A percentile compares a stretch with the other conserved stretches of the same genome.
Evolutionary conservation across 768 basidiomycete species (phyloP).

Genomic region (Kwoniella dejecticola): DNA sequence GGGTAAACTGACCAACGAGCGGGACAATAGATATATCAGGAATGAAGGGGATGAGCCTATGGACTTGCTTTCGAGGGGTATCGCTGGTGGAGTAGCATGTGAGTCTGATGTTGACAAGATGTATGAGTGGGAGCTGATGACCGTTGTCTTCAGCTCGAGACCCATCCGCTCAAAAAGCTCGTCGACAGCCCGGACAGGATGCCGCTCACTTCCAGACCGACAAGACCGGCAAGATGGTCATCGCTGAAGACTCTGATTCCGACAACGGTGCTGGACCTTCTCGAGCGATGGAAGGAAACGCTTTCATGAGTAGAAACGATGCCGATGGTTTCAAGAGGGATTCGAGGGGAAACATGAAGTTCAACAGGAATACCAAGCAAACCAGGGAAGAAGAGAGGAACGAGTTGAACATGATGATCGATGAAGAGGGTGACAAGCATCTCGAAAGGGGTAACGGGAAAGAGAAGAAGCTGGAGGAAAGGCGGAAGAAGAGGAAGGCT

Average conservation of each 20-base stretch:
- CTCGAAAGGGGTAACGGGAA: constrained; percentile 16
- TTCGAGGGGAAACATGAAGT: constrained; percentile 79
- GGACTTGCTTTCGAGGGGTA: constrained; percentile 79
- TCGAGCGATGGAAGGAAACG: constrained; percentile 59
- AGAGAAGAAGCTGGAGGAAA: constrained; percentile 58
- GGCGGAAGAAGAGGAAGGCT: constrained; percentile 60
- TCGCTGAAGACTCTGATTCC: constrained; percentile 57
- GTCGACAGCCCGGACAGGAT: constrained; percentile 80
- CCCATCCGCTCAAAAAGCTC: constrained; percentile 50
- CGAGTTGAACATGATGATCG: constrained; percentile 72
- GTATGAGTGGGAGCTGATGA: too few relatives aligned
- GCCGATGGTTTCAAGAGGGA: constrained; percentile 88
- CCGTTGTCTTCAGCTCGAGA: constrained; percentile 39
- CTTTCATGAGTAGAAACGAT: constrained; percentile 81
- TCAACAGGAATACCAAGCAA: constrained; percentile 97
- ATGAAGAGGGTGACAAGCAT: constrained; percentile 60
- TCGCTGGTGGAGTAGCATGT: constrained; percentile 57
- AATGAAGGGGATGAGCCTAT: constrained; percentile 91
- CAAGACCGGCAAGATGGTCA: constrained; percentile 57
- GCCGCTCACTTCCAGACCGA: constrained; percentile 85
- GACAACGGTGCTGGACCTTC: constrained; percentile 49
- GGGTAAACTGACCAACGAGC: constrained; percentile 50
- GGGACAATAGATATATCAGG: constrained; percentile 68
- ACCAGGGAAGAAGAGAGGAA: constrained; percentile 68
- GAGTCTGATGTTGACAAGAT: constrained; percentile 7